Percentiles rank a stretch among this genome's conserved stretches.
These are phyloP conservation scores for Miamiensis avidus DNA, from an alignment of 169 alveolate genomes.

Conservation along the genomic window DNA sequence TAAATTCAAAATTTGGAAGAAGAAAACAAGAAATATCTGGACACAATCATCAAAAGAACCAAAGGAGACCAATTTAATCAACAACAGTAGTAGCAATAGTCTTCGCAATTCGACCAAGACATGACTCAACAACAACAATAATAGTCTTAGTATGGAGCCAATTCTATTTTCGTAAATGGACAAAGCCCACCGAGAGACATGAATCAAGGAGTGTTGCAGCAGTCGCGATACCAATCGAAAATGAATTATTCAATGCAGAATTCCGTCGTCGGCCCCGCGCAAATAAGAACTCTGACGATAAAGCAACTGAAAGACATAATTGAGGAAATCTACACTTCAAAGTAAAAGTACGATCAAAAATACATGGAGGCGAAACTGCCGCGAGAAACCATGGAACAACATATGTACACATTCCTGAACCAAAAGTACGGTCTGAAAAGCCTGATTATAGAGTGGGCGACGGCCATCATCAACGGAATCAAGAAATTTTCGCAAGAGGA, in stretches of 20 bases:
- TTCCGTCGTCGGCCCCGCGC: constrained; percentile 53
- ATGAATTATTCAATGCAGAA: neutral
- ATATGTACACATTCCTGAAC: constrained; percentile 84
- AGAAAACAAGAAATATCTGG: constrained; percentile 31
- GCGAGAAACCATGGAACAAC: constrained; percentile 89
- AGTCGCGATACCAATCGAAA: constrained; percentile 22
- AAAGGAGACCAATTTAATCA: constrained; percentile 36
- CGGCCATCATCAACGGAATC: constrained; percentile 77
- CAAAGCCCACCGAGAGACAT: neutral
- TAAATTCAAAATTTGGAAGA: constrained; percentile 68
- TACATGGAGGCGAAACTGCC: constrained; percentile 76
- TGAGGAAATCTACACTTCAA: constrained; percentile 80
- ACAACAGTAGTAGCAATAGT: neutral
- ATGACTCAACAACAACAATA: neutral
- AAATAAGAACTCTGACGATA: constrained; percentile 58
- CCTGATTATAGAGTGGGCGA: constrained; percentile 85
- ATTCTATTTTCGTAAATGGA: neutral
- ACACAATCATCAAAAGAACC: neutral
- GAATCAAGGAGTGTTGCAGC: too few species aligned
- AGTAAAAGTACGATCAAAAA: constrained; percentile 73
- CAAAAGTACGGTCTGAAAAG: constrained; percentile 86
- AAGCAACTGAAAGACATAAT: constrained; percentile 84
- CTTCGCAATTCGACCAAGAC: neutral
- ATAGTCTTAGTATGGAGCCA: too few species aligned
- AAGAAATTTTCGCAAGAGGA: constrained; percentile 77